Conservation (phyloP, 805 yeast genomes). For the Candida palmyrensis region DNA sequence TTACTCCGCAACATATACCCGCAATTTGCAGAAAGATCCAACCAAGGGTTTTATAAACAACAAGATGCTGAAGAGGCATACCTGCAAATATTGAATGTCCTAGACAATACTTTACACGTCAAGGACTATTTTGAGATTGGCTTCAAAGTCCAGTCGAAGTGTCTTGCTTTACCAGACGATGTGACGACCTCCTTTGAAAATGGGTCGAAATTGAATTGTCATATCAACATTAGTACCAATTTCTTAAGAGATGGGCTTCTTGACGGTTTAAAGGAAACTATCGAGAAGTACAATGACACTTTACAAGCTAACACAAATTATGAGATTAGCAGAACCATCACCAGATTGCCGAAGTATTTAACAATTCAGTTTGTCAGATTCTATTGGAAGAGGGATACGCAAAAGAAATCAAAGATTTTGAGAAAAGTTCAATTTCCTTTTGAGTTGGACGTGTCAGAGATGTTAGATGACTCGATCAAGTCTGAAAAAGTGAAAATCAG, state of each 20-base stretch:
- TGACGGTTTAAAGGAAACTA: constrained; percentile 66
- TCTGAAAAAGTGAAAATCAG: constrained; percentile 63
- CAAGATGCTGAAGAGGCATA: constrained; percentile 98
- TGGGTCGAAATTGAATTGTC: constrained; percentile 79
- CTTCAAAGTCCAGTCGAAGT: constrained; percentile 59
- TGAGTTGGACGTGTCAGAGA: constrained; percentile 81
- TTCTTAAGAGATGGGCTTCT: constrained; percentile 81
- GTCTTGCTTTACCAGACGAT: constrained; percentile 43
- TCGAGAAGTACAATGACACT: constrained; percentile 72
- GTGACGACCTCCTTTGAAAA: constrained; percentile 33
- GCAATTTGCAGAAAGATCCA: constrained; percentile 80
- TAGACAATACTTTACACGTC: constrained; percentile 45
- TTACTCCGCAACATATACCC: constrained; percentile 68
- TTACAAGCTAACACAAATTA: constrained; percentile 70
- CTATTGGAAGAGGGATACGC: constrained; percentile 91
- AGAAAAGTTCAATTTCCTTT: constrained; percentile 94
- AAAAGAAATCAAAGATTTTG: constrained; percentile 86
- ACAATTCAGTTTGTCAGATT: constrained; percentile 92
- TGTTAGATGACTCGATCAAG: constrained; percentile 75
- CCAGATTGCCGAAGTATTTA: constrained; percentile 79
- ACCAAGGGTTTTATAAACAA: constrained; percentile 72
- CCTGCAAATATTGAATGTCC: constrained; percentile 62
- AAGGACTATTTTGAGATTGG: constrained; percentile 59
- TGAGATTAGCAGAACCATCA: constrained; percentile 55
- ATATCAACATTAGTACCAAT: constrained; percentile 79